A percentile compares a stretch with the other conserved stretches of the same genome.
These are phyloP conservation scores for Saccharomycopsis malanga DNA, from an alignment of 805 yeast species.

Conservation along the genomic window DNA sequence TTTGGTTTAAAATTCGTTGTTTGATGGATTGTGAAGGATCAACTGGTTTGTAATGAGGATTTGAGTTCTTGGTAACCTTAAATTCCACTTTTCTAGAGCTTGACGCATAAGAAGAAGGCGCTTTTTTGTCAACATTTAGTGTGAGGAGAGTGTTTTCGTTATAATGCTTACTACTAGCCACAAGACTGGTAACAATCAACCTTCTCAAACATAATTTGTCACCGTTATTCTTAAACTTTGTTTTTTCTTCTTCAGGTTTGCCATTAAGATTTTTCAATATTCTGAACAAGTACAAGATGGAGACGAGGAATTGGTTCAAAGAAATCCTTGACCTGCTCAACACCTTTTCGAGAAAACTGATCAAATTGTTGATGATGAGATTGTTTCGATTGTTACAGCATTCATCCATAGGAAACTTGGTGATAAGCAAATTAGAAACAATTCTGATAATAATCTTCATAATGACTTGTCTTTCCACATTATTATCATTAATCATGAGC, in stretches of 20 bases:
- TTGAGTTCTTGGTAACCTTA: not conserved
- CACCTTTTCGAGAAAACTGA: slow-evolving; percentile 15
- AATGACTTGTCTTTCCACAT: slow-evolving; percentile 9
- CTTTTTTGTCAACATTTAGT: not conserved
- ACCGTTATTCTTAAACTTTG: slow-evolving; percentile 1
- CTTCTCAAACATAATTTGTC: slow-evolving; percentile 18
- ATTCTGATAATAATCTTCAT: slow-evolving; percentile 17
- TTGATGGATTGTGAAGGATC: not conserved
- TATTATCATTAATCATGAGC: slow-evolving; percentile 2
- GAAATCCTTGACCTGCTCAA: slow-evolving; percentile 11
- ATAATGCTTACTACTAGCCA: slow-evolving; percentile 1
- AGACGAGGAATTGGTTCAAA: slow-evolving; percentile 15
- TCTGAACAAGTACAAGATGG: slow-evolving; percentile 13
- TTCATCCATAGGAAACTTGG: slow-evolving; percentile 21
- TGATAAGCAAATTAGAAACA: slow-evolving; percentile 17
- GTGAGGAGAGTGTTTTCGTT: not conserved
- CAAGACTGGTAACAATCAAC: slow-evolving; percentile 15
- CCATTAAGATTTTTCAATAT: slow-evolving; percentile 1
- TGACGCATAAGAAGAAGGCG: not conserved
- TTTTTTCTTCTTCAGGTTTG: not conserved
- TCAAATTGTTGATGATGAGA: slow-evolving; percentile 19
- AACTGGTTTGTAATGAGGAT: not conserved
- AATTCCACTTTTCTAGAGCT: not conserved
- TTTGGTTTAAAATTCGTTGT: slow-evolving; percentile 7
- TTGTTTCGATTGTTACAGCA: slow-evolving; percentile 21